These are phyloP conservation scores for Staphylotrichum tortipilum DNA, from an alignment of 495 filamentous ascomycete species.

Conservation along the genomic window DNA sequence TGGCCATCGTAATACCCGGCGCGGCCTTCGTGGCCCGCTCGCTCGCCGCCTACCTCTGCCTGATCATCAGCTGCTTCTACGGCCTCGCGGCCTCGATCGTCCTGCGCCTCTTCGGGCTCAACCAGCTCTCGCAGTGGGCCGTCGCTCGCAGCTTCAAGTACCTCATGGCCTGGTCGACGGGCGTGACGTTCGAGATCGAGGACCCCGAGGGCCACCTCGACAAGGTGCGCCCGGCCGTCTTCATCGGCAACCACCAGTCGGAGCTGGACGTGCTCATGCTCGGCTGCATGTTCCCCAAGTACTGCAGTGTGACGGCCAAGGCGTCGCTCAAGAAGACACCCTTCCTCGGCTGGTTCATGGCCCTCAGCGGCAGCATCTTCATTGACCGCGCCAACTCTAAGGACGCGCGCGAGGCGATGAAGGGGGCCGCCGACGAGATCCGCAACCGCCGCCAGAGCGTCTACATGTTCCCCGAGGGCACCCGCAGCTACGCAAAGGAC, in stretches of 20 bases:
- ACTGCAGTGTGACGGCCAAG: slow-evolving; percentile 93
- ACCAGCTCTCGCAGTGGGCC: slow-evolving; percentile 77
- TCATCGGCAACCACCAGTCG: slow-evolving; percentile 88
- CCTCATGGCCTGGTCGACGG: slow-evolving; percentile 64
- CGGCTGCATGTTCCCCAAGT: slow-evolving; percentile 75
- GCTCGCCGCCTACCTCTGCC: slow-evolving; percentile 59
- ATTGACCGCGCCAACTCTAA: slow-evolving; percentile 80
- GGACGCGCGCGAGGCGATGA: slow-evolving; percentile 78
- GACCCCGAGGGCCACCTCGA: slow-evolving; percentile 56
- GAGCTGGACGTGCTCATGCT: slow-evolving; percentile 93
- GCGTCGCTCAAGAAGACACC: slow-evolving; percentile 69
- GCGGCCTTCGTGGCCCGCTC: slow-evolving; percentile 64
- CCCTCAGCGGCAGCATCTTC: slow-evolving; percentile 80
- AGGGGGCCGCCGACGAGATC: slow-evolving; percentile 73
- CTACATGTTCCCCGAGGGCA: slow-evolving; percentile 92
- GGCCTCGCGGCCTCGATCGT: slow-evolving; percentile 67
- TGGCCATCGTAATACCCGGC: slow-evolving; percentile 45
- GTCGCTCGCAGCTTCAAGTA: slow-evolving; percentile 74
- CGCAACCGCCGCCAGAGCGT: slow-evolving; percentile 68
- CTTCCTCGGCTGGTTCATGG: slow-evolving; percentile 96
- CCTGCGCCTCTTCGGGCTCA: slow-evolving; percentile 61
- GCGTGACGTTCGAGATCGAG: slow-evolving; percentile 68
- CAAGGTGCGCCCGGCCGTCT: slow-evolving; percentile 70
- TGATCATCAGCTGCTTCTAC: slow-evolving; percentile 61
- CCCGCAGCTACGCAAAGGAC: slow-evolving; percentile 75